These are phyloP conservation scores for Cinchona pubescens DNA, from an alignment of 257 asterid species.

Conservation along the genomic window DNA sequence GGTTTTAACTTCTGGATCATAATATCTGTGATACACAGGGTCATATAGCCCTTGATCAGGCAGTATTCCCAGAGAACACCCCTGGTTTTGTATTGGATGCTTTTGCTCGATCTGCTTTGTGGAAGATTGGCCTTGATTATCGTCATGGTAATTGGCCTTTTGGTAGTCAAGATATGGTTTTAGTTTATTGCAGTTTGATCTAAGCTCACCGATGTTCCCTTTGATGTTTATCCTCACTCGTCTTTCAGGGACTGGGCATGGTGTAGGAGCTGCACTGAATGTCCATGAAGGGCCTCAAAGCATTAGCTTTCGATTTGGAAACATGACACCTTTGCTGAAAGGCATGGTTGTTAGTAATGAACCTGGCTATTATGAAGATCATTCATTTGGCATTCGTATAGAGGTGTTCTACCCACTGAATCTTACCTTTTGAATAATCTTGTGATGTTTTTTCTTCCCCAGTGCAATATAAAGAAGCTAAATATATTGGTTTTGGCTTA, in stretches of 20 bases:
- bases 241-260: conserved; percentile 89
- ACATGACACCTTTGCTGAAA: conserved; percentile 79
- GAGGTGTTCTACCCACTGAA: conserved; percentile 52
- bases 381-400: conserved; percentile 90
- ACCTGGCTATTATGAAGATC: conserved; percentile 98
- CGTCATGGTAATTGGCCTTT: conserved; percentile 68
- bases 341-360: conserved; percentile 99
- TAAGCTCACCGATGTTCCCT: conserved; percentile 10
- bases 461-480: neutral
- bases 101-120: conserved; percentile 85
- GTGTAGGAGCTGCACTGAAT: conserved; percentile 98
- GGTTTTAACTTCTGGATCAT: neutral
- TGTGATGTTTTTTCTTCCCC: neutral
- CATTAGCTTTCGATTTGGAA: conserved; percentile 93
- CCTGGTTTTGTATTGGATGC: conserved; percentile 96
- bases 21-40: conserved; percentile 47
- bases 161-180: neutral
- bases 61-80: conserved; percentile 87
- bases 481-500: neutral
- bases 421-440: neutral
- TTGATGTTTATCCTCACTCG: conserved; percentile 9
- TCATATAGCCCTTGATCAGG: conserved; percentile 94
- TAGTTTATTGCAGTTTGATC: neutral
- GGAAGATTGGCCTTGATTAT: conserved; percentile 99
- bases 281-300: conserved; percentile 99